Evolutionary conservation across 1,139 yeast species (phyloP), one percentile per base, ranked within the genome.

Genomic region (Suhomyces atakaporum): DNA sequence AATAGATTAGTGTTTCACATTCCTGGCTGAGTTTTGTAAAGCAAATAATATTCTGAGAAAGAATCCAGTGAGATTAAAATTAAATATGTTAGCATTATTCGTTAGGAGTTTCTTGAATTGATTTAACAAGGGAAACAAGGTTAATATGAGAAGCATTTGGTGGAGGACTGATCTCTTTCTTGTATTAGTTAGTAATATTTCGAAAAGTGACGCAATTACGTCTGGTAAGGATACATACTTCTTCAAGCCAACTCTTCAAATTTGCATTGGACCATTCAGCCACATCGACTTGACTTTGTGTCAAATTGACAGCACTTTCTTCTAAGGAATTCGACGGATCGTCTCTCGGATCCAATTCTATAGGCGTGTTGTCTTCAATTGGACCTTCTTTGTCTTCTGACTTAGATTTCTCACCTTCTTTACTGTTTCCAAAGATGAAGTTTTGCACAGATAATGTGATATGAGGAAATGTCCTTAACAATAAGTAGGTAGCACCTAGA

Each of bases 401-500:
- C 12, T 10, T n/a, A 5, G 24, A 22, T 10, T 5, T 10, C 15
- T 24, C 7, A 11, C 9, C 12, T 9, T 24, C 12, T 5, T 24
- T n/a, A 24, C 8, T 5, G 12, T 5, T 22, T 5, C 66, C 62
- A 5, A 51, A 45, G 4, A 66, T 23, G 39, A 47, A 59, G 24
- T 54, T 46, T 39, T 44, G 54, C 11, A 67, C 21, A 5, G 58
- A 47, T 7, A 57, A 49, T 38, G 57, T 66, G 31, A 76, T 56
- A 46, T 77, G 83, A 13, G 83, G 82, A 46, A 65, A 77, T 1
- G 82, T 77, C 43, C 66, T 69, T 44, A 76, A 60, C 5, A 75
- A 45, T 13, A 79, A 43, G 29, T 64, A 63, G 0, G 73, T 60
- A 3, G 75, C 73, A 21, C 78, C 78, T 4, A 75, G 44, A 3